Conservation (phyloP, 352 stramenopile genomes). For the Phytophthora rubi region DNA sequence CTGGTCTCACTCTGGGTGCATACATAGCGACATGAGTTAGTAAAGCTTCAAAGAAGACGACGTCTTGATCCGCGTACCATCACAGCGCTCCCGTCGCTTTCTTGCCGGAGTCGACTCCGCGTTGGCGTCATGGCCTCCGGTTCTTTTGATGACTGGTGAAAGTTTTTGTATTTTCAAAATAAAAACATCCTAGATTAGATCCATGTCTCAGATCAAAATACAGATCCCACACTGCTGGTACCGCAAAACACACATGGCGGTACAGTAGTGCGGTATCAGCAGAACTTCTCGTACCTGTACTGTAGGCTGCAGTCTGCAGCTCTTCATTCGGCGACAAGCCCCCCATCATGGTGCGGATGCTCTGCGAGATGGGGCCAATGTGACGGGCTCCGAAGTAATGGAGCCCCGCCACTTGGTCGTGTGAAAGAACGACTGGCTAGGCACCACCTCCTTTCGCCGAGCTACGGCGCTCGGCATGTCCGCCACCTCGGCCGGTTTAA, state of each 20-base stretch:
- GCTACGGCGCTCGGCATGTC: not conserved
- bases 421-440: slow-evolving; percentile 14
- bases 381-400: slow-evolving; percentile 14
- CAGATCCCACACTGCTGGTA: not conserved
- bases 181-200: not conserved
- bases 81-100: not conserved
- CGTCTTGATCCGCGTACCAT: not conserved
- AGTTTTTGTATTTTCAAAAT: not conserved
- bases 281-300: not conserved
- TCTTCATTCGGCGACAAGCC: slow-evolving; percentile 14
- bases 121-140: not conserved
- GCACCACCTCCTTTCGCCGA: not conserved
- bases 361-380: slow-evolving; percentile 10
- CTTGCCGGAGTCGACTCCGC: not conserved
- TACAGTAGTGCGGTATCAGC: not conserved
- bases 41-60: not conserved
- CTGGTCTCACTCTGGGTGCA: no score
- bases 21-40: not conserved
- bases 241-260: not conserved
- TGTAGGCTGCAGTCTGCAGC: slow-evolving; percentile 6
- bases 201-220: not conserved
- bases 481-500: slow-evolving; percentile 7
- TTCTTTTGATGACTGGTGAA: not conserved
- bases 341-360: not conserved
- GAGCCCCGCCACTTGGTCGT: slow-evolving; percentile 9